Evolutionary conservation across 805 yeast species (phyloP).

Genomic region (Zygoascus ofunaensis): DNA sequence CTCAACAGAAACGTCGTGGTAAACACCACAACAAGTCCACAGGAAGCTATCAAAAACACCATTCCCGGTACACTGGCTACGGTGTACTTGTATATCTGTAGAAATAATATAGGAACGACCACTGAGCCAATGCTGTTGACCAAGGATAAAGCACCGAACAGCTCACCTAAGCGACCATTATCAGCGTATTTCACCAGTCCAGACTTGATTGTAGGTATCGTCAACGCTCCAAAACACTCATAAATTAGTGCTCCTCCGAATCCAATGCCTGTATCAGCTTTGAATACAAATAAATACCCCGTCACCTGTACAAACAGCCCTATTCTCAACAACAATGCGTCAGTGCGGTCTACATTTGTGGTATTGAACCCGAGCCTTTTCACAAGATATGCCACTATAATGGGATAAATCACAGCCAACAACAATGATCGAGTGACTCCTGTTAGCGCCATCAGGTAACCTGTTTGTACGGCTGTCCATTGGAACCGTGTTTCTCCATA

Average conservation of each 20-base stretch:
- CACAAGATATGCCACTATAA: slow-evolving; percentile 11
- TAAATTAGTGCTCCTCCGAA: slow-evolving; percentile 11
- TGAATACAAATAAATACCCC: slow-evolving; percentile 15
- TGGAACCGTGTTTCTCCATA: slow-evolving; percentile 23
- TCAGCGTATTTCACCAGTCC: slow-evolving; percentile 21
- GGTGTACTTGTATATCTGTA: slow-evolving; percentile 14
- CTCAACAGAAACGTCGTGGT: slow-evolving; percentile 1
- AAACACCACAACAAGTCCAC: slow-evolving; percentile 7
- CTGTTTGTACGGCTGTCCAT: slow-evolving; percentile 27
- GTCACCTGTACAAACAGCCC: slow-evolving; percentile 13
- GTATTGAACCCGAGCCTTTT: slow-evolving; percentile 2
- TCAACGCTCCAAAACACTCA: slow-evolving; percentile 17
- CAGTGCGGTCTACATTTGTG: slow-evolving; percentile 16
- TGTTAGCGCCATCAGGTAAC: slow-evolving; percentile 23
- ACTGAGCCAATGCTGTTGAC: slow-evolving; percentile 15
- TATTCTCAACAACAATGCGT: slow-evolving; percentile 12
- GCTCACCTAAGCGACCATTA: slow-evolving; percentile 18
- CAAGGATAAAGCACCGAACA: slow-evolving; percentile 21
- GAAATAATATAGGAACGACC: slow-evolving; percentile 15
- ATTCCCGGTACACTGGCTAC: slow-evolving; percentile 15
- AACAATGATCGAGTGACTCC: slow-evolving; percentile 22
- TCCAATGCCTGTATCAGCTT: slow-evolving; percentile 15
- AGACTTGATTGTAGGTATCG: slow-evolving; percentile 18
- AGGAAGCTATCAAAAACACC: slow-evolving; percentile 16
- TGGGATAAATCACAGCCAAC: slow-evolving; percentile 20